phyloP scores from a whole-genome alignment of 352 stramenopile species.

The Lagenidium sp. region DNA sequence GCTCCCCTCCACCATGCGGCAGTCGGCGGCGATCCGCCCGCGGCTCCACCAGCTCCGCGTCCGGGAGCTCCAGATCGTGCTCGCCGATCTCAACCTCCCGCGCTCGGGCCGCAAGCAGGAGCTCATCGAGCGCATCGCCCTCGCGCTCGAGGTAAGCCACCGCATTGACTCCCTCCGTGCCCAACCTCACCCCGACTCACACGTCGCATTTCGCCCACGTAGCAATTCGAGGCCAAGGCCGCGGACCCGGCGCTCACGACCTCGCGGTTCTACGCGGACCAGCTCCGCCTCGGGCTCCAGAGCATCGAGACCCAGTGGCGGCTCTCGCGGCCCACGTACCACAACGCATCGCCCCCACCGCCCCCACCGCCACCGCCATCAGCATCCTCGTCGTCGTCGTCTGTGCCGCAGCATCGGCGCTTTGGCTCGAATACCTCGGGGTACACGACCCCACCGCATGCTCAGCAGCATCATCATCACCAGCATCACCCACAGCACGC shows the following conservation, averaged over 20 bases:
- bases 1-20: constrained; percentile 1
- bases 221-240: constrained; percentile 44
- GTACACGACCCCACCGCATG: not conserved
- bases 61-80: constrained; percentile 65
- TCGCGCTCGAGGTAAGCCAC: constrained; percentile 43
- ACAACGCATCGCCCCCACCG: not conserved
- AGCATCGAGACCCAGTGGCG: constrained; percentile 42
- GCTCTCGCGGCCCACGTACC: not conserved
- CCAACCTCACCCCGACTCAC: too few species aligned
- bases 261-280: constrained; percentile 60
- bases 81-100: constrained; percentile 55
- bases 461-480: not conserved
- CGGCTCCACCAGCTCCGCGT: constrained; percentile 54
- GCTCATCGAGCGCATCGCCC: constrained; percentile 65
- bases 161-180: too few species aligned
- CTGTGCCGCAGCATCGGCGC: too few species aligned
- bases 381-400: not conserved
- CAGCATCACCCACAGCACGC: too few species aligned
- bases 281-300: constrained; percentile 27
- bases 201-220: too few species aligned
- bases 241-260: constrained; percentile 32
- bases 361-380: not conserved
- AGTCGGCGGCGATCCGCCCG: constrained; percentile 33
- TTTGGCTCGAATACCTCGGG: too few species aligned
- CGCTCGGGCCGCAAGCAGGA: constrained; percentile 70